Percentiles rank a stretch among this genome's conserved stretches.
These are phyloP conservation scores for Jasminum sambac DNA, from an alignment of 257 asterid genomes.

Conservation along the genomic window DNA sequence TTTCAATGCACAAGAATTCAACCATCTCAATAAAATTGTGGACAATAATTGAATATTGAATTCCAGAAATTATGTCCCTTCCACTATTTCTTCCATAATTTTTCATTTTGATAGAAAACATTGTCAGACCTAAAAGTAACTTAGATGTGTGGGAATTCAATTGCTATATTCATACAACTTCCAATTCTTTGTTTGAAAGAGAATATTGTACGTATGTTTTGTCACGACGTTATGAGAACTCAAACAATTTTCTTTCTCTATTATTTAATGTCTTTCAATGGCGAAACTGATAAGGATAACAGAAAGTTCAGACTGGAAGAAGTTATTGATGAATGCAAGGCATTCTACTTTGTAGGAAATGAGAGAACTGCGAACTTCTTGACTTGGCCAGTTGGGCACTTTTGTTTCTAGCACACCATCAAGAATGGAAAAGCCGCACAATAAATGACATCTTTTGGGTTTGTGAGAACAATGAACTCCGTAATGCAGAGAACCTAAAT, in stretches of 20 bases:
- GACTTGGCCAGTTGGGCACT: slow-evolving; percentile 40
- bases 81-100: not conserved
- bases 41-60: not conserved
- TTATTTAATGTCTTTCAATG: slow-evolving; percentile 29
- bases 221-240: slow-evolving; percentile 2
- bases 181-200: slow-evolving; percentile 9
- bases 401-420: slow-evolving; percentile 37
- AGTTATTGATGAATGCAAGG: slow-evolving; percentile 39
- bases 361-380: slow-evolving; percentile 35
- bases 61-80: not conserved
- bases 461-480: slow-evolving; percentile 21
- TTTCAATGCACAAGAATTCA: too few relatives aligned
- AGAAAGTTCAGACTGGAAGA: slow-evolving; percentile 27
- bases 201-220: not conserved
- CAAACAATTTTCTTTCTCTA: slow-evolving; percentile 29
- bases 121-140: too few relatives aligned
- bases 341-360: slow-evolving; percentile 43
- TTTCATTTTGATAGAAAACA: not conserved
- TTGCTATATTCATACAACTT: not conserved
- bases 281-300: slow-evolving; percentile 24
- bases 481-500: slow-evolving; percentile 30
- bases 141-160: not conserved
- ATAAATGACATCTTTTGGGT: slow-evolving; percentile 30
- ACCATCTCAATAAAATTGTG: not conserved
- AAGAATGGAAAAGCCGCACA: slow-evolving; percentile 41